These are phyloP conservation scores for Pseudonitzschia delicatissima DNA, from an alignment of 108 stramenopile species.

Conservation along the genomic window DNA sequence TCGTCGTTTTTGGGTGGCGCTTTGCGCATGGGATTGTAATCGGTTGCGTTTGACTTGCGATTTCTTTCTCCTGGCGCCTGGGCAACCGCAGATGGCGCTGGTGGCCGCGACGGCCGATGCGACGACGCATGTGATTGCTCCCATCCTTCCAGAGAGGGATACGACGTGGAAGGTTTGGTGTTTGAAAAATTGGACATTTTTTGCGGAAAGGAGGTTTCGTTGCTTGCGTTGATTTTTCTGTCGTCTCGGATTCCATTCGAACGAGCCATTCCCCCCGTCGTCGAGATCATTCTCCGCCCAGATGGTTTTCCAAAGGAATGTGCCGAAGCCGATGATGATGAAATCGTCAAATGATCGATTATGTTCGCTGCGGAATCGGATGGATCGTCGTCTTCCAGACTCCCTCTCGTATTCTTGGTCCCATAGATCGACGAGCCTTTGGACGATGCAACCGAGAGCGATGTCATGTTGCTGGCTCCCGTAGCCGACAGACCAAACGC, in stretches of 20 bases:
- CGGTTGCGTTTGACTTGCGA: too few relatives aligned
- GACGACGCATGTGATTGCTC: too few relatives aligned
- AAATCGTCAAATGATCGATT: constrained; percentile 23
- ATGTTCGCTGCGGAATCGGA: background rate
- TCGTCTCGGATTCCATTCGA: background rate
- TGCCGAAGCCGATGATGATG: background rate
- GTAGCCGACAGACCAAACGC: too few relatives aligned
- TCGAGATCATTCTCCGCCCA: background rate
- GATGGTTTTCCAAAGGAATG: background rate
- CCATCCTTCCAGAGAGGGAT: too few relatives aligned
- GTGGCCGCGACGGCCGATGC: too few relatives aligned
- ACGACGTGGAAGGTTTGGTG: too few relatives aligned
- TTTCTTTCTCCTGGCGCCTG: too few relatives aligned
- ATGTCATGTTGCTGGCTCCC: too few relatives aligned
- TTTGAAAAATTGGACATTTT: too few relatives aligned
- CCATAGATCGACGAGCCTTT: constrained; percentile 20
- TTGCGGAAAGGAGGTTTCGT: too few relatives aligned
- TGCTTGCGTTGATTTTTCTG: background rate
- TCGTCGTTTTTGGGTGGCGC: constrained; percentile 6
- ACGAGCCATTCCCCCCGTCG: constrained; percentile 5
- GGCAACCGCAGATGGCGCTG: too few relatives aligned
- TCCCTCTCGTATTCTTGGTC: constrained; percentile 9
- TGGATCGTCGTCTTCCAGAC: constrained; percentile 29
- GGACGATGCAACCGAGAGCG: background rate
- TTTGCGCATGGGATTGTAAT: background rate